Conservation (phyloP, 768 basidiomycete species). For the Xerocomellus amylosporus region DNA sequence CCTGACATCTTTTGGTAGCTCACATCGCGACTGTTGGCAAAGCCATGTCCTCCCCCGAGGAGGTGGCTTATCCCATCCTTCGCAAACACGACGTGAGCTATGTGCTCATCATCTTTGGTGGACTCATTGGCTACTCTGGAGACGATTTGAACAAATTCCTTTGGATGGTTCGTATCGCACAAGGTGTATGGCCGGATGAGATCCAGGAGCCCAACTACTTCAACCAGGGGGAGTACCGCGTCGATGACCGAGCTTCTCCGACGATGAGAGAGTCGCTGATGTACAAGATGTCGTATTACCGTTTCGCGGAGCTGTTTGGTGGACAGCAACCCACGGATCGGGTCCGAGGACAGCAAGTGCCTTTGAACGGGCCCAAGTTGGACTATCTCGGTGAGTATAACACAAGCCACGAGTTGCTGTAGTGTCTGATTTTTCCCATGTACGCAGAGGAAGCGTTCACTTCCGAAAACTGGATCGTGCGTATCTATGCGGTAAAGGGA, state of each 20-base stretch:
- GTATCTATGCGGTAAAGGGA: constrained; percentile 94
- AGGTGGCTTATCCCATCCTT: constrained; percentile 95
- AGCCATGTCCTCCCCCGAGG: constrained; percentile 93
- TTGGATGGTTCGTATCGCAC: constrained; percentile 96
- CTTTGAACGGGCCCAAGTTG: constrained; percentile 71
- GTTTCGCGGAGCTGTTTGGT: constrained; percentile 90
- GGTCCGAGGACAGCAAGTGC: constrained; percentile 84
- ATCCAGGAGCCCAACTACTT: constrained; percentile 96
- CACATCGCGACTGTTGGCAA: constrained; percentile 99
- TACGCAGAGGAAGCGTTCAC: constrained; percentile 92
- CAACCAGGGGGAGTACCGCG: constrained; percentile 89
- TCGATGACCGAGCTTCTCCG: constrained; percentile 80
- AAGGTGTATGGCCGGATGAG: constrained; percentile 98
- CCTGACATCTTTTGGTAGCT: constrained; percentile 42
- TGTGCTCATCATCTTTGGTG: constrained; percentile 96
- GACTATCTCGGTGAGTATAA: constrained; percentile 76
- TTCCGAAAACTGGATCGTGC: constrained; percentile 99
- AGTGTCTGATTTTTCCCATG: background rate
- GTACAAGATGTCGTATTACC: constrained; percentile 99
- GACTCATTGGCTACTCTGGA: constrained; percentile 93
- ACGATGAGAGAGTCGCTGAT: constrained; percentile 95
- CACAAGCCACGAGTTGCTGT: background rate
- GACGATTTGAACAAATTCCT: constrained; percentile 99
- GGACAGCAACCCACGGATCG: constrained; percentile 72
- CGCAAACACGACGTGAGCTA: constrained; percentile 98